Evolutionary conservation across 208 protist species (phyloP), one percentile per base, ranked within the genome.

Genomic region (Strigomonas galati): DNA sequence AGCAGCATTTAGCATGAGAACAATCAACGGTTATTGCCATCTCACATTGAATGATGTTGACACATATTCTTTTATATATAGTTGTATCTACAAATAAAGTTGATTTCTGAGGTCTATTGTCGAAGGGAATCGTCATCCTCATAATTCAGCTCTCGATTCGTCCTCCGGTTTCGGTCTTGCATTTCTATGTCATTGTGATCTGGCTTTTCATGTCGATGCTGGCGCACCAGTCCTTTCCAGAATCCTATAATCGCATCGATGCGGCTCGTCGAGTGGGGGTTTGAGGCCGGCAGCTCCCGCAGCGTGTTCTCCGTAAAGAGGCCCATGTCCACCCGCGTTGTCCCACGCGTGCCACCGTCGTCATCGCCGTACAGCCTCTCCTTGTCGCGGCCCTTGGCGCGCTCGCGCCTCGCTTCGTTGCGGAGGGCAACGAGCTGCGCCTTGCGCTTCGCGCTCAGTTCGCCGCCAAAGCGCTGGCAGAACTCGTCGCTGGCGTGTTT

Each of bases 181-280:
- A 23, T 49, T 21, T 54, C 59, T 37, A 35, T 26, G 9, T 43
- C 12, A n/a, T 68, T 31, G 14, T 53, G 24, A 43, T 68, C 59
- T 19, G 37, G 48, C 2, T 48, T 57, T 17, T 51, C 43, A 56
- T 85, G 74, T 5, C 65, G 72, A 62, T 89, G 82, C 59, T 85
- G 78, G 2, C 67, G 66, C 10, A 84, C 81, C 19, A 92, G 71
- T 7, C 78, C 73, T 12, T 76, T 85, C 83, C 81, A 92, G 31
- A 89, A 80, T 44, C 75, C 71, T 37, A 89, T 69, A 61, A 87
- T 89, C 17, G 69, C 69, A 58, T 77, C 71, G 40, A 89, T 82
- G 21, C 81, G 74, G 0, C 31, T 35, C 24, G 40, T 62, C n/a
- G 35, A 40, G 35, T 23, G 3, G 30, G 56, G 30, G 17, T 26